Base-by-base conservation (phyloP, 768 basidiomycete species). In the Tulasnella sp. region DNA sequence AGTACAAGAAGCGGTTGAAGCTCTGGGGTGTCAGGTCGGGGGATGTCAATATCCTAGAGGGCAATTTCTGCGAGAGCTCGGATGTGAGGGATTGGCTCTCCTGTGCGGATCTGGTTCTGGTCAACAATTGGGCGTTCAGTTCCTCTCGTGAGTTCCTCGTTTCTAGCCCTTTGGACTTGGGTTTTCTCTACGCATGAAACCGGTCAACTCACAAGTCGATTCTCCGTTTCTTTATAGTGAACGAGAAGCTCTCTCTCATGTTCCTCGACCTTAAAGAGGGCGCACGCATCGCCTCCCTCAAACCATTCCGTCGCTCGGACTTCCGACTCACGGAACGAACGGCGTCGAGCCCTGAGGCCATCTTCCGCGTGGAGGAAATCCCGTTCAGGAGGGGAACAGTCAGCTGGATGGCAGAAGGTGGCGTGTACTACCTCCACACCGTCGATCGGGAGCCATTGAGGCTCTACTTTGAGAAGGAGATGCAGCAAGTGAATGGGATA, bases 191-290 rank as follows among this genome's bases (percentile, higher is more conserved):
- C n/a, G n/a, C n/a, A n/a, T n/a, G n/a, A n/a, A n/a, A 9, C 19
- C 54, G 19, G 43, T 19, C 22, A n/a, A n/a, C 19, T 53, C 19
- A 53, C 31, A 11, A 4, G n/a, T 59, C 25, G 12, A 4, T 49
- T 12, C 25, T 15, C 4, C 11, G 30, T 45, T 56, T n/a, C 24
- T 17, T 46, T 42, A 10, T 59, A 90, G 87, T 98, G 61, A 98
- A 97, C 70, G 88, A 90, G 66, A 80, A 83, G 1, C 73, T 99
- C 15, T 78, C 87, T 46, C 83, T 87, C 27, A 86, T 91, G 66
- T 98, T 98, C 71, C 74, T 99, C 56, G 96, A 99, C 67, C 74
- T 98, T 61, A 96, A 92, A 67, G 90, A 94, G 60, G 89, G 90
- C 19, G 91, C 92, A 0, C 83, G 83, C 49, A 87, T 99, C 49